Evolutionary conservation across 768 basidiomycete species (phyloP).

Genomic region (Russula sp.): DNA sequence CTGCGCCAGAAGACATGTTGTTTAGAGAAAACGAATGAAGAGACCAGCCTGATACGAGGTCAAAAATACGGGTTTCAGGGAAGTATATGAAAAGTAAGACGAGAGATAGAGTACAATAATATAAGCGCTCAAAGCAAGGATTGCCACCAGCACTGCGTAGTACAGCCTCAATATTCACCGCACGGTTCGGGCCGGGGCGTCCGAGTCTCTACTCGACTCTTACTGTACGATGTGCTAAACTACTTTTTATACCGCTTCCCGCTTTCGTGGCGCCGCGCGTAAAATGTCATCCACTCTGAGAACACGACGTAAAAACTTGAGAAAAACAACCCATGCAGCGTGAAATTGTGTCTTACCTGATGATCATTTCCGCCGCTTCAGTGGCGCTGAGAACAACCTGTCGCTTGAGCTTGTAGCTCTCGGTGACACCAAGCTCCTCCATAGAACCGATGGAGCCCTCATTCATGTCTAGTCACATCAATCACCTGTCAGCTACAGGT

Average conservation of each 20-base stretch:
- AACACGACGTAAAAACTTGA: slow-evolving; percentile 1
- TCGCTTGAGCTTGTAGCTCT: slow-evolving; percentile 95
- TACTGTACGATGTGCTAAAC: not conserved
- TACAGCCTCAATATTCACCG: not conserved
- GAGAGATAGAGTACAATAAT: not conserved
- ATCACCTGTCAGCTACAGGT: not conserved
- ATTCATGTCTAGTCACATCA: slow-evolving; percentile 68
- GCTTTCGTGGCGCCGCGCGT: slow-evolving; percentile 74
- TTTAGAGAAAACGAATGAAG: slow-evolving; percentile 9
- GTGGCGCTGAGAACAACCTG: slow-evolving; percentile 93
- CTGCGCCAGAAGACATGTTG: slow-evolving; percentile 27
- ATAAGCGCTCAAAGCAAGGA: not conserved
- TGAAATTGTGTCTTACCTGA: slow-evolving; percentile 51
- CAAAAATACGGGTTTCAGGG: not conserved
- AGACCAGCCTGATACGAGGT: not conserved
- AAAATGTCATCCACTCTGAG: slow-evolving; percentile 87
- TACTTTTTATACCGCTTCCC: slow-evolving; percentile 60
- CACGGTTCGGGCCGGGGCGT: not conserved
- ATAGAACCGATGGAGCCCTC: slow-evolving; percentile 81
- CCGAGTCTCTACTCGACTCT: too few relatives aligned
- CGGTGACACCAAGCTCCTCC: slow-evolving; percentile 82
- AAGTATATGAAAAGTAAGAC: slow-evolving; percentile 19
- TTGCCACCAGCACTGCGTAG: slow-evolving; percentile 13
- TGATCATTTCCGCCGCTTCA: slow-evolving; percentile 98
- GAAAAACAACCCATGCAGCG: not conserved